Conservation (phyloP, 202 grass and related monocot genomes). For the Carex sylvatica region DNA sequence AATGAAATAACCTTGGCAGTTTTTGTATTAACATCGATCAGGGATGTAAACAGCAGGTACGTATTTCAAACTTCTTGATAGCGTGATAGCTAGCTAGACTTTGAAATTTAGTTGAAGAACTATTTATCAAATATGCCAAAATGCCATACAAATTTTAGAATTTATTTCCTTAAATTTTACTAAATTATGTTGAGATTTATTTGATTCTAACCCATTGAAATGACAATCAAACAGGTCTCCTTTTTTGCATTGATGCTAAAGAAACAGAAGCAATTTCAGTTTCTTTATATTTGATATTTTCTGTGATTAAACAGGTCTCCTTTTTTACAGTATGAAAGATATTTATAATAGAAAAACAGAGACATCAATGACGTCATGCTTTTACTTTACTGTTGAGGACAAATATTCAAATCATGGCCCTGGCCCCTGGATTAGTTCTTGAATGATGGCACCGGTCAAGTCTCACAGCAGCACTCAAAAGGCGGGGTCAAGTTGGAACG, state of each 20-base stretch:
- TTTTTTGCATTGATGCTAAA: too few species aligned
- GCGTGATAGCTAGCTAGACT: background rate
- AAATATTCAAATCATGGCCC: background rate
- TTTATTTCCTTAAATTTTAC: background rate
- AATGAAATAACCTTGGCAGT: background rate
- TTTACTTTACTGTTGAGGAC: background rate
- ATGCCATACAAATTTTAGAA: background rate
- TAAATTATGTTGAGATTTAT: background rate
- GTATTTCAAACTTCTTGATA: background rate
- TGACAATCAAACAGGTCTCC: too few species aligned
- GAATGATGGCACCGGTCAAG: constrained; percentile 1
- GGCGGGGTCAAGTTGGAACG: background rate
- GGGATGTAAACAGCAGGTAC: background rate
- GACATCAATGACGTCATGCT: too few species aligned
- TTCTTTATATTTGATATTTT: too few species aligned
- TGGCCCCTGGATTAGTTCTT: background rate
- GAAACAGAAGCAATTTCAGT: too few species aligned
- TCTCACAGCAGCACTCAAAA: background rate
- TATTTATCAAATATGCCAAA: background rate
- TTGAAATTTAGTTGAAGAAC: background rate
- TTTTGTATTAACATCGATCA: background rate
- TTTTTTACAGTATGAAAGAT: too few species aligned
- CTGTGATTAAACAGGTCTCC: too few species aligned
- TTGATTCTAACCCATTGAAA: background rate
- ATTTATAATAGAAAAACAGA: too few species aligned